phyloP scores from a whole-genome alignment of 108 stramenopile genomes.

The Fragilaria crotonensis region DNA sequence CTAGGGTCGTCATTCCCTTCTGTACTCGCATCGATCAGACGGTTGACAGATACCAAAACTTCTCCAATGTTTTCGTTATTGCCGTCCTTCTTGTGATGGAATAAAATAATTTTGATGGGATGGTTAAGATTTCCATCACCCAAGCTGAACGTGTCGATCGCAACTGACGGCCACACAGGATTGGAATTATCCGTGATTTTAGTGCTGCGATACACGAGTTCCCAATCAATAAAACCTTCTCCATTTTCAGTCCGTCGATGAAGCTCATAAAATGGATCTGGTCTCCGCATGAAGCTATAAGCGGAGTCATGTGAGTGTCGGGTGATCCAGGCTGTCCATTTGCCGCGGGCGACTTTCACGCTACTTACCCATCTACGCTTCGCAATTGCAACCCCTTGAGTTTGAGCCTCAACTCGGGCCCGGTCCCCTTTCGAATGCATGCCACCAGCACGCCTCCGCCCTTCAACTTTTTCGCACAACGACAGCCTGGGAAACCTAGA shows the following conservation, averaged over 20 bases:
- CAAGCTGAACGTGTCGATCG: constrained; percentile 56
- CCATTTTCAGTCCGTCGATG: constrained; percentile 61
- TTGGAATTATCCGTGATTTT: constrained; percentile 48
- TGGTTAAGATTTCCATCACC: constrained; percentile 75
- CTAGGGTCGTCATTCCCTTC: constrained; percentile 15
- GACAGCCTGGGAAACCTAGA: constrained; percentile 53
- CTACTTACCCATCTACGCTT: constrained; percentile 54
- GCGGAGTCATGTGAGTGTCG: not conserved
- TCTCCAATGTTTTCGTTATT: constrained; percentile 71
- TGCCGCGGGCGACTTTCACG: too few species aligned
- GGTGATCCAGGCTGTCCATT: too few species aligned
- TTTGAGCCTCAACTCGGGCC: constrained; percentile 27
- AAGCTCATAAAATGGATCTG: constrained; percentile 64
- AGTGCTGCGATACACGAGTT: constrained; percentile 57
- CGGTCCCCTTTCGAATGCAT: constrained; percentile 19
- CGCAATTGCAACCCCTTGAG: constrained; percentile 61
- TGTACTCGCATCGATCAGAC: constrained; percentile 25
- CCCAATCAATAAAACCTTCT: constrained; percentile 49
- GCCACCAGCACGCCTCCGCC: constrained; percentile 31
- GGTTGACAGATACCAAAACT: constrained; percentile 49
- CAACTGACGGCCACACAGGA: constrained; percentile 59
- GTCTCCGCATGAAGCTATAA: not conserved
- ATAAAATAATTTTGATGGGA: constrained; percentile 58
- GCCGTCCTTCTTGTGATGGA: constrained; percentile 55
- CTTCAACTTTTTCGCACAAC: constrained; percentile 63